Evolutionary conservation across 352 stramenopile genomes (phyloP).

Genomic region (Pythium sukuiense): DNA sequence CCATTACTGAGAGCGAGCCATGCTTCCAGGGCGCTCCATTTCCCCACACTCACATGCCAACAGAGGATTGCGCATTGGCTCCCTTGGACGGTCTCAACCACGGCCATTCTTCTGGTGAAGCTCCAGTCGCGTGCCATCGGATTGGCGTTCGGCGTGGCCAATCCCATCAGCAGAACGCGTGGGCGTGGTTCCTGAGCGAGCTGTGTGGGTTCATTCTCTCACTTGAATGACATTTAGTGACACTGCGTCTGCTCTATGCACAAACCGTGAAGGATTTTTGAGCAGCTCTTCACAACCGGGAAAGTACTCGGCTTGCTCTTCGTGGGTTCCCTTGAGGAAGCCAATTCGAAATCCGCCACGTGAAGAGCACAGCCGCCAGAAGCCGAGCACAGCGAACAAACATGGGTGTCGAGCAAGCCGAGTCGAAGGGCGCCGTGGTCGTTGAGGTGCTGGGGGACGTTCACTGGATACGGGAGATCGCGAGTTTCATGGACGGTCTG

Average conservation of each 20-base stretch:
- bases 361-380: background rate
- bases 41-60: too few species aligned
- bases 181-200: background rate
- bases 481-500: conserved; percentile 11
- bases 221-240: background rate
- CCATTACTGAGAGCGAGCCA: too few species aligned
- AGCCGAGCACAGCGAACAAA: background rate
- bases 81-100: too few species aligned
- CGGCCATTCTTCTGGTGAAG: background rate
- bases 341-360: background rate
- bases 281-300: background rate
- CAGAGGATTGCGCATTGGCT: too few species aligned
- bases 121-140: background rate
- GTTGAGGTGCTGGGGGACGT: conserved; percentile 8
- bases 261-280: background rate
- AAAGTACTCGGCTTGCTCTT: background rate
- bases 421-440: background rate
- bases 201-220: background rate
- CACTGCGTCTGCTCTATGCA: background rate
- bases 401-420: background rate
- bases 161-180: background rate
- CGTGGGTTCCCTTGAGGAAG: too few species aligned
- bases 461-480: conserved; percentile 18
- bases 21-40: too few species aligned
- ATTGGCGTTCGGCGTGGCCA: background rate